Percentiles rank a stretch among this genome's conserved stretches.
These are phyloP conservation scores for Carpinus viminea DNA, from an alignment of 306 rosid species.

Conservation along the genomic window DNA sequence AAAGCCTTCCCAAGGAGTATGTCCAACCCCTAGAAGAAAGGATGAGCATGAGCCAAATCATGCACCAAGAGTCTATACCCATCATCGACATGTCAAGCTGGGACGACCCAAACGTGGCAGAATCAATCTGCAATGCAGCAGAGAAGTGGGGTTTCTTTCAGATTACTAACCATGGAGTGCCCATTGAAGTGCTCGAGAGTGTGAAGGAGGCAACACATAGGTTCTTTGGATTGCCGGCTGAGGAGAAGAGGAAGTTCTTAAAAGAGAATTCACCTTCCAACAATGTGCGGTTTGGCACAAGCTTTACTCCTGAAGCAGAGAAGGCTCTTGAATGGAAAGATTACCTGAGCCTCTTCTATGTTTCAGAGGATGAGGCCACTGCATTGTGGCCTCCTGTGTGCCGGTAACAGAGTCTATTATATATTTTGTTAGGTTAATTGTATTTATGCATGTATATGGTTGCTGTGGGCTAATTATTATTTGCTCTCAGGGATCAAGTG, in stretches of 20 bases:
- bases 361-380: slow-evolving; percentile 55
- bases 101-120: slow-evolving; percentile 34
- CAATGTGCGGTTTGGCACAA: slow-evolving; percentile 46
- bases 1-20: slow-evolving; percentile 47
- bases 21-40: slow-evolving; percentile 61
- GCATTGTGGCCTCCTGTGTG: slow-evolving; percentile 54
- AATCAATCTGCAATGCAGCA: slow-evolving; percentile 57
- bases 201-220: slow-evolving; percentile 51
- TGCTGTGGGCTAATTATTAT: not conserved
- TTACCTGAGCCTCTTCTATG: slow-evolving; percentile 55
- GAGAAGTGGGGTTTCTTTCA: slow-evolving; percentile 70
- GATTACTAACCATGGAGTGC: slow-evolving; percentile 57
- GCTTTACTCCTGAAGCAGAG: slow-evolving; percentile 56
- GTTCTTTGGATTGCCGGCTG: slow-evolving; percentile 44
- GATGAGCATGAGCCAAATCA: not conserved
- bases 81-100: slow-evolving; percentile 51
- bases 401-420: slow-evolving; percentile 31
- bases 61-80: slow-evolving; percentile 42
- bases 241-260: slow-evolving; percentile 45
- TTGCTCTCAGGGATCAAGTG: slow-evolving; percentile 37
- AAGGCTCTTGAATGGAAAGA: slow-evolving; percentile 71
- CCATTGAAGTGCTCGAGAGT: slow-evolving; percentile 38
- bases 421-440: no score
- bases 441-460: not conserved
- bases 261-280: slow-evolving; percentile 40